Conservation (phyloP, 768 basidiomycete genomes). For the Pleurotus sapidus region DNA sequence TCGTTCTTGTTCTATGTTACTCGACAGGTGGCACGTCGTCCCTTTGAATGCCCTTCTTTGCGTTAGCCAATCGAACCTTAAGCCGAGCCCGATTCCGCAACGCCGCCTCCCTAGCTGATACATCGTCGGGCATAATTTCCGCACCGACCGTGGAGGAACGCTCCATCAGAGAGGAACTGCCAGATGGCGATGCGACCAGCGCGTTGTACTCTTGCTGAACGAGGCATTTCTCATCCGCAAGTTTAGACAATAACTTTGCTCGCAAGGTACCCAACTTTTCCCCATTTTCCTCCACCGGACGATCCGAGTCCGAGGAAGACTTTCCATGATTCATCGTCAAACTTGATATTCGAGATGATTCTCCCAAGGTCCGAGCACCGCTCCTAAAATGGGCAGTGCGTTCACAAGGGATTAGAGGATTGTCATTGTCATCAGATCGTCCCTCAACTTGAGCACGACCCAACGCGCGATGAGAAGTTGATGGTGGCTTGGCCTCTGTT, state of each 20-base stretch:
- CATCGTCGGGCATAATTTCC: constrained; percentile 11
- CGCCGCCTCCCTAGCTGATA: constrained; percentile 33
- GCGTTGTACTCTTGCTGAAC: constrained; percentile 1
- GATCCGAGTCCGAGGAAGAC: not conserved
- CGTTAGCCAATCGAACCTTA: constrained; percentile 44
- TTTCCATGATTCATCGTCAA: constrained; percentile 8
- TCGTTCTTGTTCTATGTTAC: not conserved
- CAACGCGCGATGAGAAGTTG: not conserved
- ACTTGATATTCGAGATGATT: not conserved
- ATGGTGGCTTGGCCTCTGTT: not conserved
- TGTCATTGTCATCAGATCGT: not conserved
- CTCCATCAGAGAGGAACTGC: constrained; percentile 15
- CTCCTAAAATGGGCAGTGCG: not conserved
- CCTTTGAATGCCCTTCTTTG: constrained; percentile 22
- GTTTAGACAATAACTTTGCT: constrained; percentile 35
- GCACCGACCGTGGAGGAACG: constrained; percentile 1
- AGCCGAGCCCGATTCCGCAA: constrained; percentile 48
- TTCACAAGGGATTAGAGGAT: not conserved
- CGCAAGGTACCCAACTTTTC: constrained; percentile 21
- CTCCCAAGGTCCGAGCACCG: not conserved
- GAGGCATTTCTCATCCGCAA: constrained; percentile 40
- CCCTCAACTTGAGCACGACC: not conserved
- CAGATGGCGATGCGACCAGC: constrained; percentile 5
- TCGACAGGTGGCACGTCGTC: not conserved
- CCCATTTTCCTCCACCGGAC: constrained; percentile 2